phyloP scores from a whole-genome alignment of 345 rosid species.

The Reutealis trisperma region DNA sequence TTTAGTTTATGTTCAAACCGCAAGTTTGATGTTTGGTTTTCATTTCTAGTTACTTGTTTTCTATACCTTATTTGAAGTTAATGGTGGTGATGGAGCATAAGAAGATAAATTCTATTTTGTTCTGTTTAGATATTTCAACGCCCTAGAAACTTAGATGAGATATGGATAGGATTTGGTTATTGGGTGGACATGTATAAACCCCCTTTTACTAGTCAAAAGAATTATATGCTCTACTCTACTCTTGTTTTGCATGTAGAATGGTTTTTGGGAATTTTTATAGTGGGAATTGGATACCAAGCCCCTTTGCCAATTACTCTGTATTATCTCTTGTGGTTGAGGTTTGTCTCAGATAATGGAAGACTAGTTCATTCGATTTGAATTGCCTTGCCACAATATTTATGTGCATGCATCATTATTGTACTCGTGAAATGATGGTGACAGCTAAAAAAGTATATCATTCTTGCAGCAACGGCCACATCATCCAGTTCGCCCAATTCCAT shows the following conservation, averaged over 20 bases:
- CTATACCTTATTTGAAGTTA: neutral
- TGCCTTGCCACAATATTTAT: neutral
- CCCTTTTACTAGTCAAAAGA: neutral
- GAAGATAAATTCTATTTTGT: neutral
- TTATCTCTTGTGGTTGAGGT: neutral
- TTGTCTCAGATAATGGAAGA: neutral
- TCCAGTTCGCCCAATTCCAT: conserved; percentile 95
- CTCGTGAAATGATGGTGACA: neutral
- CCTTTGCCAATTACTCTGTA: neutral
- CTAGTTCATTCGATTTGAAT: neutral
- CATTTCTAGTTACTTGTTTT: neutral
- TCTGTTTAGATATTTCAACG: neutral
- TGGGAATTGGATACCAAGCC: neutral
- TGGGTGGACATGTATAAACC: neutral
- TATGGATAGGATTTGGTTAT: neutral
- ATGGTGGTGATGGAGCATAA: neutral
- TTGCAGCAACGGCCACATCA: conserved; percentile 97
- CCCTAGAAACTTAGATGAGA: neutral
- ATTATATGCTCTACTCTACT: neutral
- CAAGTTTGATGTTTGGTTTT: neutral
- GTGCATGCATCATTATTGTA: neutral
- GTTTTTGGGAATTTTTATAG: neutral
- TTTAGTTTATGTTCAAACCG: neutral
- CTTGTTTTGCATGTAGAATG: neutral
- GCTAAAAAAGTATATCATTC: neutral